phyloP scores from a whole-genome alignment of 2,329 filamentous ascomycete genomes.

The Aspergillus alliaceus region DNA sequence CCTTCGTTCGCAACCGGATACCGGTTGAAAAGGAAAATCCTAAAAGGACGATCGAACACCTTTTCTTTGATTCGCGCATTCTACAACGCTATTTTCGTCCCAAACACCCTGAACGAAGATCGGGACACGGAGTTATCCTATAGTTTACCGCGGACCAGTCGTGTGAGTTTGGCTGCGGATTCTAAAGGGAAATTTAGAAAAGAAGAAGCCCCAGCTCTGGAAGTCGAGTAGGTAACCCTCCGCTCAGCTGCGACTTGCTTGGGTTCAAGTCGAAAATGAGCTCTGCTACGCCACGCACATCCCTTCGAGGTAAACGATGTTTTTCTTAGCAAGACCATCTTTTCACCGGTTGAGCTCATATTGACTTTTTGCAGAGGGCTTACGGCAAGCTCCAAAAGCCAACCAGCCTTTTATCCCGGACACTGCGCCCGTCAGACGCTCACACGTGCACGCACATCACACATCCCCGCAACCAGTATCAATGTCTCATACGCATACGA shows the following conservation, averaged over 20 bases:
- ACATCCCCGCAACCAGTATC: slow-evolving; percentile 36
- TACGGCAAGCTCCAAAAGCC: slow-evolving; percentile 40
- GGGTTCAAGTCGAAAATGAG: slow-evolving; percentile 16
- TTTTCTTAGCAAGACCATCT: neutral
- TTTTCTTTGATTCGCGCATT: neutral
- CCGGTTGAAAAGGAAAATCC: neutral
- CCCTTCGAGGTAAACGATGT: slow-evolving; percentile 25
- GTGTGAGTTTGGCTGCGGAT: neutral
- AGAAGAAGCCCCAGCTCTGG: neutral
- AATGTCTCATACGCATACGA: slow-evolving; percentile 24
- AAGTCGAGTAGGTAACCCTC: neutral
- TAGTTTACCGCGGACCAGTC: neutral
- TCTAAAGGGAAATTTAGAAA: neutral
- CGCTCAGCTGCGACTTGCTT: neutral
- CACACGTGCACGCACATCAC: slow-evolving; percentile 26
- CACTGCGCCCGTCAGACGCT: slow-evolving; percentile 37
- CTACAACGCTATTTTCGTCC: neutral
- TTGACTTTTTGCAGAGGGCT: slow-evolving; percentile 33
- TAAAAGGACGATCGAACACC: neutral
- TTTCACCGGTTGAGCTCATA: neutral
- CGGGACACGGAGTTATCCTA: neutral
- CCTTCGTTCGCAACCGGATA: neutral
- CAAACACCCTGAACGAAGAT: neutral
- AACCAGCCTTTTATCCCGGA: slow-evolving; percentile 43
- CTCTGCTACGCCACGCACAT: slow-evolving; percentile 27